phyloP scores from a whole-genome alignment of 2,329 filamentous ascomycete species.

The Ophiostoma pallidulum region DNA sequence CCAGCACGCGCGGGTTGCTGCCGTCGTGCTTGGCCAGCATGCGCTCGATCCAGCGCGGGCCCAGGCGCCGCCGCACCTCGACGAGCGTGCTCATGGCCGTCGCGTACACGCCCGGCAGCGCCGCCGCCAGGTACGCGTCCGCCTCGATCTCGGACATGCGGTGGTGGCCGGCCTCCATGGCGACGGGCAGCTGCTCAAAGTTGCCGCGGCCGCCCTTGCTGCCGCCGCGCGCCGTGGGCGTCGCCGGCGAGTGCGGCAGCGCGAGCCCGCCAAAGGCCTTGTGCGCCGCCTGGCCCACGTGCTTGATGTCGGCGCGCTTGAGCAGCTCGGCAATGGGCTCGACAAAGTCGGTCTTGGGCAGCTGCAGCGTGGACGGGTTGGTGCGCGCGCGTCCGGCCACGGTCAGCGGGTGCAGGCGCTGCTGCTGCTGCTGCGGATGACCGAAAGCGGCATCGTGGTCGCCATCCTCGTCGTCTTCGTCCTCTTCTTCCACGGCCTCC shows the following conservation, averaged over 20 bases:
- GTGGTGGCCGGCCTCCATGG: conserved; percentile 52
- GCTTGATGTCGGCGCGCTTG: conserved; percentile 57
- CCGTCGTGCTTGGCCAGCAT: conserved; percentile 50
- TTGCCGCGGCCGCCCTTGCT: conserved; percentile 28
- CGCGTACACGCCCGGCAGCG: conserved; percentile 63
- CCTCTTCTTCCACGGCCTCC: conserved; percentile 18
- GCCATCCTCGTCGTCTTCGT: conserved; percentile 20
- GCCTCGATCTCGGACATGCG: conserved; percentile 67
- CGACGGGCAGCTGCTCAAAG: conserved; percentile 54
- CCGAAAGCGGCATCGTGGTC: not conserved
- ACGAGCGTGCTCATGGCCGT: conserved; percentile 57
- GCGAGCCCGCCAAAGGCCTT: conserved; percentile 65
- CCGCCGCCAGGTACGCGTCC: conserved; percentile 59
- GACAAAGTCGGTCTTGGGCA: conserved; percentile 62
- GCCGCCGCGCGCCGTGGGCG: conserved; percentile 40
- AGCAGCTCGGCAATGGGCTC: conserved; percentile 62
- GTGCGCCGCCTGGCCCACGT: conserved; percentile 64
- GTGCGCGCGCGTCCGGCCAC: conserved; percentile 64
- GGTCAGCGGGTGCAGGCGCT: conserved; percentile 60
- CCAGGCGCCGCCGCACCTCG: conserved; percentile 65
- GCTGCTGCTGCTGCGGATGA: not conserved
- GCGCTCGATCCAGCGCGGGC: conserved; percentile 58
- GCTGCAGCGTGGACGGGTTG: conserved; percentile 60
- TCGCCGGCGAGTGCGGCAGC: conserved; percentile 68
- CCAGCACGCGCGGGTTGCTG: conserved; percentile 54